Evolutionary conservation across 331 rosid species (phyloP).

Genomic region (Saraca asoca): DNA sequence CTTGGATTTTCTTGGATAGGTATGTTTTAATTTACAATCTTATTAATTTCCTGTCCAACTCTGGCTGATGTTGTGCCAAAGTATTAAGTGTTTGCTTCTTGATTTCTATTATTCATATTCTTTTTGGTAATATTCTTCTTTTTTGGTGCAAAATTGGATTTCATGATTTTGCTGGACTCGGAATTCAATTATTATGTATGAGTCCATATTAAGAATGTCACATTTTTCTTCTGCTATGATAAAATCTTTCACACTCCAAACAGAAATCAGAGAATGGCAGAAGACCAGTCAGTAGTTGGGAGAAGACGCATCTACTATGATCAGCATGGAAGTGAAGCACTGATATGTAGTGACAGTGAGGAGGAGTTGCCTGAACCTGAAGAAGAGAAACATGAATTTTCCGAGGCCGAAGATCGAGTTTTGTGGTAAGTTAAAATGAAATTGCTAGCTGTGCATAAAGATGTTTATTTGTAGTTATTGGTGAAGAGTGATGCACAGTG

Average conservation of each 20-base stretch:
- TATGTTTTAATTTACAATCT: slow-evolving; percentile 31
- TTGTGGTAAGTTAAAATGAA: slow-evolving; percentile 58
- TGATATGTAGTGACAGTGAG: slow-evolving; percentile 93
- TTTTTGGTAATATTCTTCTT: neutral
- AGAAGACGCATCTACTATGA: slow-evolving; percentile 91
- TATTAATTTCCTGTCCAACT: slow-evolving; percentile 17
- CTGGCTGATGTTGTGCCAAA: slow-evolving; percentile 13
- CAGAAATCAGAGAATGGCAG: slow-evolving; percentile 99
- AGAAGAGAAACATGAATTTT: slow-evolving; percentile 81
- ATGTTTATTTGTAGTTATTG: slow-evolving; percentile 9
- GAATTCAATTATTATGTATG: neutral
- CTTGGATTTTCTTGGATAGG: slow-evolving; percentile 98
- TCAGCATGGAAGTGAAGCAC: slow-evolving; percentile 85
- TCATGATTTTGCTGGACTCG: neutral
- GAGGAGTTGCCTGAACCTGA: slow-evolving; percentile 80
- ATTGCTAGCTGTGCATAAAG: slow-evolving; percentile 25
- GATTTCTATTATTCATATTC: neutral
- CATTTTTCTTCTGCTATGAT: slow-evolving; percentile 52
- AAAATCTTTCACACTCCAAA: slow-evolving; percentile 54
- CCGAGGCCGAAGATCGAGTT: slow-evolving; percentile 76
- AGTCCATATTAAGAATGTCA: slow-evolving; percentile 30
- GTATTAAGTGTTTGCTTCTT: slow-evolving; percentile 27
- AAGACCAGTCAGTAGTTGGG: slow-evolving; percentile 94
- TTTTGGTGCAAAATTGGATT: slow-evolving; percentile 24
- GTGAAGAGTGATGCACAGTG: slow-evolving; percentile 18